Conservation (phyloP, 2,329 filamentous ascomycete species). For the Diaporthe vexans region DNA sequence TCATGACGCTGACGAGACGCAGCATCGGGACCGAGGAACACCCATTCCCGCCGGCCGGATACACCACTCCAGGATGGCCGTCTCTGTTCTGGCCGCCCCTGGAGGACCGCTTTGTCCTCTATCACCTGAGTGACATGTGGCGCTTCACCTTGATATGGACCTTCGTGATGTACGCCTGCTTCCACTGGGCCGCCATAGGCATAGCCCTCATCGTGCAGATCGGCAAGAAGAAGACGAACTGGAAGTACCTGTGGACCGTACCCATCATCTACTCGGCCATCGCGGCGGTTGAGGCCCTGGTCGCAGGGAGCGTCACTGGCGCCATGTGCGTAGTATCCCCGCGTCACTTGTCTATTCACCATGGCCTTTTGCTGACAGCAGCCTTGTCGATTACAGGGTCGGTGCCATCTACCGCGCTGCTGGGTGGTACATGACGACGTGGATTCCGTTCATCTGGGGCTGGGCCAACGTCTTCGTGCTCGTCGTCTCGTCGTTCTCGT, state of each 20-base stretch:
- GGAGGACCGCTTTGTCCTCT: conserved; percentile 72
- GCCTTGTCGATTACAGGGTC: conserved; percentile 64
- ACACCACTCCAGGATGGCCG: conserved; percentile 81
- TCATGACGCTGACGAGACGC: background rate
- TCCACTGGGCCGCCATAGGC: conserved; percentile 79
- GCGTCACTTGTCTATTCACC: background rate
- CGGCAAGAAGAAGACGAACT: conserved; percentile 65
- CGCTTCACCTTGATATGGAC: conserved; percentile 92
- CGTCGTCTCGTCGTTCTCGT: conserved; percentile 91
- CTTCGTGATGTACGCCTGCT: conserved; percentile 80
- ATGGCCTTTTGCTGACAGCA: conserved; percentile 3
- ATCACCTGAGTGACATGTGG: conserved; percentile 83
- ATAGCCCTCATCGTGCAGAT: conserved; percentile 82
- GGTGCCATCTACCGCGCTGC: conserved; percentile 86
- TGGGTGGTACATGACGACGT: conserved; percentile 92
- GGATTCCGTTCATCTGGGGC: conserved; percentile 92
- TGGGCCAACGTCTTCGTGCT: conserved; percentile 86
- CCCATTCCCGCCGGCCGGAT: conserved; percentile 64
- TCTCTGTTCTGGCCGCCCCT: conserved; percentile 82
- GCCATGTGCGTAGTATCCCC: conserved; percentile 73
- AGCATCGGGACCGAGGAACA: conserved; percentile 35
- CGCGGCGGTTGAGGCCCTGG: conserved; percentile 80
- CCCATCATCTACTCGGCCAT: conserved; percentile 79
- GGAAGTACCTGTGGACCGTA: conserved; percentile 78
- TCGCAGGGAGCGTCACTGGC: conserved; percentile 86